Evolutionary conservation across 1,284 basidiomycete species (phyloP), one percentile per base, ranked within the genome.

Genomic region (Marasmius fiardii): DNA sequence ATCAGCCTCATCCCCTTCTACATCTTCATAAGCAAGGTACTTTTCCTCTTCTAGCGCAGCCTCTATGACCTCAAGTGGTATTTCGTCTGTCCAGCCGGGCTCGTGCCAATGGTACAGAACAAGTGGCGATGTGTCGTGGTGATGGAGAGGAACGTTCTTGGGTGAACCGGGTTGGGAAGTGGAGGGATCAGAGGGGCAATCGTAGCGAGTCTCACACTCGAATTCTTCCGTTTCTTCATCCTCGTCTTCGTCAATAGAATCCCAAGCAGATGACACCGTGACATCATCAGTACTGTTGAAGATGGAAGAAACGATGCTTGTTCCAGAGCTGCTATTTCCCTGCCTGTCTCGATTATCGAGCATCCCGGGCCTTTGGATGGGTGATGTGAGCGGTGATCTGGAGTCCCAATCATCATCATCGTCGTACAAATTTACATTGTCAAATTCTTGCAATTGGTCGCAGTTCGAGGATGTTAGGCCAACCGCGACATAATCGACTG

Each of bases 31-130:
- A 67, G 71, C 71, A 44, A 90, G 77, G 66, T 86, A 90, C 3
- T 79, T 76, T 65, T 95, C 93, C 69, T 96, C 93, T 67, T 93
- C 88, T 53, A 78, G 78, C n/a, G 90, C 90, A 28, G 92, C 92
- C 41, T 85, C 81, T 39, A 88, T 72, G 34, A 96, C 83, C 57
- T 86, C 86, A 2, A 77, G 72, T 0, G 93, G 93, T 34, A 94
- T 85, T 33, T 81, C 80, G 49, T 74, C 78, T 4, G 93, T 93
- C 93, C 93, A 95, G 44, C 67, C 59, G 57, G 61, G 50, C 41
- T 49, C n/a, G n/a, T n/a, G n/a, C n/a, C n/a, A n/a, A n/a, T n/a
- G n/a, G n/a, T n/a, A n/a, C n/a, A n/a, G n/a, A n/a, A n/a, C n/a
- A n/a, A n/a, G n/a, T n/a, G n/a, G n/a, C n/a, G n/a, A n/a, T n/a